Evolutionary conservation across 108 stramenopile species (phyloP).

Genomic region (Skeletonema marinoi): DNA sequence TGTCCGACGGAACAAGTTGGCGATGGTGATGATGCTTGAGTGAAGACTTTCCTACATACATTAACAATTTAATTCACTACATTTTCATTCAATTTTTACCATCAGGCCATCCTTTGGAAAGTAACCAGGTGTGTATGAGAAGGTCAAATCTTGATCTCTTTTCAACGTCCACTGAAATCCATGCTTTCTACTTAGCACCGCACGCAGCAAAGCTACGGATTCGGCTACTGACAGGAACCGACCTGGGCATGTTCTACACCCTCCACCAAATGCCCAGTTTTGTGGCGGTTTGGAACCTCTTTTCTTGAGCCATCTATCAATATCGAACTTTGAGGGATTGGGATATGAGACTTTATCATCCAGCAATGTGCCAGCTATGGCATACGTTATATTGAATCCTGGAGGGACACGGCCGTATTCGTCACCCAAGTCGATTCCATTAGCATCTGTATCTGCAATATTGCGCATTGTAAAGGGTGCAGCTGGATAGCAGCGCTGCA

Average conservation of each 20-base stretch:
- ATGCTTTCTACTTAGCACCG: conserved; percentile 7
- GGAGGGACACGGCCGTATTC: conserved; percentile 20
- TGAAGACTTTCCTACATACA: neutral
- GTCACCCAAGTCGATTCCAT: conserved; percentile 28
- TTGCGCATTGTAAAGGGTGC: conserved; percentile 47
- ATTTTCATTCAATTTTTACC: neutral
- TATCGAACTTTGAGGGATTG: conserved; percentile 5
- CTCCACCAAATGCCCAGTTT: conserved; percentile 37
- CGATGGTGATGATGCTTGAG: neutral
- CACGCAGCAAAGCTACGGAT: conserved; percentile 15
- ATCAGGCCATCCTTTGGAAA: conserved; percentile 32
- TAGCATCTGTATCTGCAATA: neutral
- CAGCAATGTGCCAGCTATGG: conserved; percentile 36
- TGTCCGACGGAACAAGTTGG: neutral
- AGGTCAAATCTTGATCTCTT: conserved; percentile 32
- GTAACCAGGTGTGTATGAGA: conserved; percentile 35
- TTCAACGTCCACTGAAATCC: conserved; percentile 30
- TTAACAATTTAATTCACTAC: neutral
- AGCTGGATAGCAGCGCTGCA: conserved; percentile 34
- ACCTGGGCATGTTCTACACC: conserved; percentile 41
- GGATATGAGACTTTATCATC: conserved; percentile 18
- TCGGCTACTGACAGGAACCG: conserved; percentile 31
- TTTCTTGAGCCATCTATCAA: conserved; percentile 22
- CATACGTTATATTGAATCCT: conserved; percentile 27
- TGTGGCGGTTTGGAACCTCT: neutral